Conservation (phyloP, 495 filamentous ascomycete species). For the Chaetomidium leptoderma region DNA sequence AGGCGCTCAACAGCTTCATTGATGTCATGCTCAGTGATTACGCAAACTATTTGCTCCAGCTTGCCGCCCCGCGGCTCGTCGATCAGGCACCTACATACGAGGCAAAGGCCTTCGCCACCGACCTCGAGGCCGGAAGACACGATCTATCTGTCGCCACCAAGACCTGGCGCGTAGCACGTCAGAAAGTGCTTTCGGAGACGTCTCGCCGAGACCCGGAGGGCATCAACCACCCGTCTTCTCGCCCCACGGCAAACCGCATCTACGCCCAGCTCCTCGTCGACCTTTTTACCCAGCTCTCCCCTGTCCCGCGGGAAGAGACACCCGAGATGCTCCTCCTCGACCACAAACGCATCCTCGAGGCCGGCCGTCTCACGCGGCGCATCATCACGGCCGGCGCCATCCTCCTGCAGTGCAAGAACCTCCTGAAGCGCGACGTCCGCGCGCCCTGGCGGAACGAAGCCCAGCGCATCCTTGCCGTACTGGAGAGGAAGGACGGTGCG, state of each 20-base stretch:
- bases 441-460: constrained; percentile 86
- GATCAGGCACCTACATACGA: constrained; percentile 80
- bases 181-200: constrained; percentile 66
- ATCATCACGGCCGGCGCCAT: constrained; percentile 78
- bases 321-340: constrained; percentile 89
- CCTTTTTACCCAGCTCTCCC: constrained; percentile 47
- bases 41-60: constrained; percentile 84
- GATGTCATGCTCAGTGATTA: constrained; percentile 93
- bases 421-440: constrained; percentile 88
- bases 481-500: constrained; percentile 41
- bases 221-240: constrained; percentile 49
- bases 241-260: constrained; percentile 62
- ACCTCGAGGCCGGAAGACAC: constrained; percentile 54
- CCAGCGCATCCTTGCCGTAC: constrained; percentile 60
- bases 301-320: constrained; percentile 54
- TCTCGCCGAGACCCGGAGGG: constrained; percentile 68
- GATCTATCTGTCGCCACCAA: constrained; percentile 60
- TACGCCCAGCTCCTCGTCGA: constrained; percentile 73
- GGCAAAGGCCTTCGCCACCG: constrained; percentile 65
- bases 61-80: constrained; percentile 75
- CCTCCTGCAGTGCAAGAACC: constrained; percentile 86
- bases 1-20: constrained; percentile 77
- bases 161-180: constrained; percentile 69
- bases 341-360: constrained; percentile 58
- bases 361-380: constrained; percentile 65